These are phyloP conservation scores for sorghum (Sorghum bicolor) DNA, from an alignment of 176 grass and related monocot genomes.

Conservation along the genomic window Sorghum_bicolor_NCBIv3 NC_012870.2:78810501-78811000, in stretches of 20 bases:
- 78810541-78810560: neutral
- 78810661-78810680: slow-evolving; percentile 81
- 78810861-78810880: neutral
- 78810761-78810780: slow-evolving; percentile 34
- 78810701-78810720: slow-evolving; percentile 96
- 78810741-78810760: slow-evolving; percentile 89
- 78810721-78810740: slow-evolving; percentile 97
- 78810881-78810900: neutral
- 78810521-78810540: neutral
- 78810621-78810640: slow-evolving; percentile 1
- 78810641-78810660: slow-evolving; percentile 75
- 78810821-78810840: neutral
- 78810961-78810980: slow-evolving; percentile 72
- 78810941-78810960: slow-evolving; percentile 43
- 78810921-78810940: slow-evolving; percentile 18
- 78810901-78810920: neutral
- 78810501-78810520: neutral
- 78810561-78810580: neutral
- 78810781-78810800: neutral
- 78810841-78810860: neutral
- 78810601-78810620: neutral
- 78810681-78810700: slow-evolving; percentile 99
- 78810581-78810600: neutral
- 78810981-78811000: slow-evolving; percentile 74
- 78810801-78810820: neutral